Conservation (phyloP, 805 yeast genomes). For the Cyberlindnera mississippiensis region DNA sequence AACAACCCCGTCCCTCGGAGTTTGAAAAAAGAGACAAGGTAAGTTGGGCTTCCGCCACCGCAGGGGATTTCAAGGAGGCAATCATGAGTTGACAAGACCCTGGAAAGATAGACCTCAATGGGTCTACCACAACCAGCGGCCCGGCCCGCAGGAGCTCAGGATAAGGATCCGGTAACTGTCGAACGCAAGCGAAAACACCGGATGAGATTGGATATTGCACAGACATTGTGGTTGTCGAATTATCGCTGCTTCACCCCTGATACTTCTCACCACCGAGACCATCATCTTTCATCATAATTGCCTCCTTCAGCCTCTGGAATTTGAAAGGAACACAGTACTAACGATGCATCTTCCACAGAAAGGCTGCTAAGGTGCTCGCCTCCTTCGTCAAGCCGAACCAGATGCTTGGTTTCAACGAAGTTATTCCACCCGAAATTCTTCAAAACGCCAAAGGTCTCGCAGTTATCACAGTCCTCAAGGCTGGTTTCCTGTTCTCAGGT, state of each 20-base stretch:
- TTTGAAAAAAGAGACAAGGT: constrained; percentile 80
- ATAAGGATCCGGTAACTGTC: too few species aligned
- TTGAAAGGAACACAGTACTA: constrained; percentile 28
- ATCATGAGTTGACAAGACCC: neutral
- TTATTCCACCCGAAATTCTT: constrained; percentile 85
- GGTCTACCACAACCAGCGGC: too few species aligned
- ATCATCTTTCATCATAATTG: neutral
- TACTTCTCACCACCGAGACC: too few species aligned
- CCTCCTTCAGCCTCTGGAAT: too few species aligned
- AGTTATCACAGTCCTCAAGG: constrained; percentile 88
- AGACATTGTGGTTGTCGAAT: too few species aligned
- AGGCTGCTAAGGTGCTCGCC: constrained; percentile 88
- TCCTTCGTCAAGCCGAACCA: constrained; percentile 95
- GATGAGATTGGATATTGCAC: too few species aligned
- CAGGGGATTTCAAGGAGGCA: neutral
- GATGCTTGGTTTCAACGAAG: constrained; percentile 78
- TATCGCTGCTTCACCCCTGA: too few species aligned
- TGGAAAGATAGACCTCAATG: too few species aligned
- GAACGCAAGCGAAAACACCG: too few species aligned
- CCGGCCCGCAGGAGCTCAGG: too few species aligned
- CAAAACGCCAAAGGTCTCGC: constrained; percentile 92
- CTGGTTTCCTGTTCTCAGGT: constrained; percentile 94
- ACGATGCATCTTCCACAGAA: constrained; percentile 39
- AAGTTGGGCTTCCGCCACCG: constrained; percentile 33
- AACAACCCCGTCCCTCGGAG: constrained; percentile 95